Base-by-base conservation (phyloP, 441 rosid species). In the Biscutella auriculata region DNA sequence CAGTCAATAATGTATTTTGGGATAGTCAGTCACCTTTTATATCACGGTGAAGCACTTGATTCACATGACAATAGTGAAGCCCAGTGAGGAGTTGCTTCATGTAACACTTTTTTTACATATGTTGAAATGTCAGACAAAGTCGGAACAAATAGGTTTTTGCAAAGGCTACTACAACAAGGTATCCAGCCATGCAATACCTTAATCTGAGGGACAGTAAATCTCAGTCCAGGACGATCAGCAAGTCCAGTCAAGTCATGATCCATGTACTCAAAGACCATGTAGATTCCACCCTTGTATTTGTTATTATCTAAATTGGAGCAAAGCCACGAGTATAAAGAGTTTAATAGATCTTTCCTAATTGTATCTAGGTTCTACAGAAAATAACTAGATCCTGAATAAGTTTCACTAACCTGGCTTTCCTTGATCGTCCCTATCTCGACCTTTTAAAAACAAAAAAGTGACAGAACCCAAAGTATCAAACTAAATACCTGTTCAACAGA, bases 201-300 rank as follows among this genome's bases (percentile, higher is more conserved):
- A 13, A 77, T 77, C 67, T 77, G 76, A 46, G 78, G 74, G 43
- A 74, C 85, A 4, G 95, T 73, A 76, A 93, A 93, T 76, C 96
- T 87, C 77, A 87, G 73, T 57, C 96, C 98, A 66, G 97, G 98
- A 67, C 97, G 97, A 76, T 93, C 93, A 66, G 97, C 82, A 61
- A 93, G 95, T 55, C 98, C 98, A 12, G 95, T 88, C 75, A 92
- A 76, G 68, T 93, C 97, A 72, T 93, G 99, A 73, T 93, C 99
- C 99, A 93, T 93, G 77, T 93, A 93, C 68, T 93, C 97, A 53
- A 89, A 93, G 29, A 93, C 99, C 97, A 93, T 89, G 74, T 91
- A 91, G 63, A 84, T 88, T 56, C 96, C 84, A 48, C 98, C 98
- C 53, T 81, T 85, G 60, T 93, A 87, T 74, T 93, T 93, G 70